Percentiles rank a stretch among this genome's conserved stretches.
Conservation (phyloP, 345 rosid species). For the Raphanus sativus region DNA sequence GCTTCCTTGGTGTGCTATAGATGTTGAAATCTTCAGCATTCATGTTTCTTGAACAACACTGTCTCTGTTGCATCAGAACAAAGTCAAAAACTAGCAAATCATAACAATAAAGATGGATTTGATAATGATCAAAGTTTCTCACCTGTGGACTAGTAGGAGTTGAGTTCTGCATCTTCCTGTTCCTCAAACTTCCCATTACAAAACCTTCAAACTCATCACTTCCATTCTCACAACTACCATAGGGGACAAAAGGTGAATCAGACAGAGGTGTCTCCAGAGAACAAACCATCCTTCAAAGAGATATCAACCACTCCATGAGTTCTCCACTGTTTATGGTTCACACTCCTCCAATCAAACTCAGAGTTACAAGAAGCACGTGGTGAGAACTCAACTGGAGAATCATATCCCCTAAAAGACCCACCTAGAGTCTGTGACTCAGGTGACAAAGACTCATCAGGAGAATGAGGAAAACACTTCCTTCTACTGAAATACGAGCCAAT, state of each 20-base stretch:
- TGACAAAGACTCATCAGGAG: conserved; percentile 53
- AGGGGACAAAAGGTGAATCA: conserved; percentile 46
- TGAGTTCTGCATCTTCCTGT: conserved; percentile 43
- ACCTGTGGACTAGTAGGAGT: conserved; percentile 89
- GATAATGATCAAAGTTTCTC: background rate
- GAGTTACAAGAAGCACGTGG: conserved; percentile 30
- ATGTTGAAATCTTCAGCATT: conserved; percentile 51
- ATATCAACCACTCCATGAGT: conserved; percentile 56
- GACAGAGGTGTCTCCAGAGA: conserved; percentile 47
- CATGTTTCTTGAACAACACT: conserved; percentile 48
- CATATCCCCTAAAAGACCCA: conserved; percentile 41
- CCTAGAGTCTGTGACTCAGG: conserved; percentile 74
- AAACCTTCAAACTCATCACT: conserved; percentile 59
- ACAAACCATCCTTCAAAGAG: conserved; percentile 79
- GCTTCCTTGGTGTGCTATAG: conserved; percentile 85
- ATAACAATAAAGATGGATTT: conserved; percentile 50
- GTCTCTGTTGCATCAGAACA: conserved; percentile 49
- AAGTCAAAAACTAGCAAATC: conserved; percentile 3
- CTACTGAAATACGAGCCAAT: conserved; percentile 61
- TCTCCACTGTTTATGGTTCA: conserved; percentile 52
- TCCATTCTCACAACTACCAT: conserved; percentile 35
- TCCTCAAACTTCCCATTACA: conserved; percentile 46
- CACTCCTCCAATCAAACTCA: conserved; percentile 53
- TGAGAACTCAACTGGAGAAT: conserved; percentile 64
- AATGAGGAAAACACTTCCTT: conserved; percentile 38